Base-by-base conservation (phyloP, 169 alveolate genomes). In the Eimeria necatrix region DNA sequence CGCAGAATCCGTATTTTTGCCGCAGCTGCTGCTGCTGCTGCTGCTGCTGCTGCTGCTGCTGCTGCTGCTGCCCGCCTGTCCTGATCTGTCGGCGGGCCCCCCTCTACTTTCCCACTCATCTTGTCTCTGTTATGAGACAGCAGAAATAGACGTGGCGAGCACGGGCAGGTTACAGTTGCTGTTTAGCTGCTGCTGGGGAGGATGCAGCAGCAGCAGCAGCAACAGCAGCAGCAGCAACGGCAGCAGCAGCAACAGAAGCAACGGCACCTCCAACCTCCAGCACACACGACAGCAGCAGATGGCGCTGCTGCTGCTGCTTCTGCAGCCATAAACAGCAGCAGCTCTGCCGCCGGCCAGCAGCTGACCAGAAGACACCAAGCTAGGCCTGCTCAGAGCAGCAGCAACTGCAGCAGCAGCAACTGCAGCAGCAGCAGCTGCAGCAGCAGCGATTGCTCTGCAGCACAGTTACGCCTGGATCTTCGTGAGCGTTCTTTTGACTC, bases 171-270 rank as follows among this genome's bases (percentile, higher is more conserved):
- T n/a, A n/a, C n/a, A n/a, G n/a, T n/a, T n/a, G n/a, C n/a, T n/a
- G n/a, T n/a, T n/a, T n/a, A n/a, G n/a, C n/a, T 53, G 61, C 61
- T 53, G 61, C 61, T 53, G 61, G 61, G 61, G 61, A 53, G 61
- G 61, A 53, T 53, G 61, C n/a, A n/a, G n/a, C n/a, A n/a, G n/a
- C n/a, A n/a, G n/a, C n/a, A n/a, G n/a, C n/a, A n/a, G n/a, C n/a
- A n/a, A n/a, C 61, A 53, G 61, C 61, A 53, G 61, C 61, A 53
- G 61, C 61, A 53, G 61, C 61, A 53, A 53, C 61, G 61, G 61
- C 61, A 53, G 61, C 61, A 53, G 61, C 61, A 53, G 12, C 61
- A 53, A 12, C 61, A 53, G 61, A 6, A 53, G 61, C 61, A 53
- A 53, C 61, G 12, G 61, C 61, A 53, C 18, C 61, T 6, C 6